phyloP scores from a whole-genome alignment of 768 basidiomycete species.

The Mycena alexandri region DNA sequence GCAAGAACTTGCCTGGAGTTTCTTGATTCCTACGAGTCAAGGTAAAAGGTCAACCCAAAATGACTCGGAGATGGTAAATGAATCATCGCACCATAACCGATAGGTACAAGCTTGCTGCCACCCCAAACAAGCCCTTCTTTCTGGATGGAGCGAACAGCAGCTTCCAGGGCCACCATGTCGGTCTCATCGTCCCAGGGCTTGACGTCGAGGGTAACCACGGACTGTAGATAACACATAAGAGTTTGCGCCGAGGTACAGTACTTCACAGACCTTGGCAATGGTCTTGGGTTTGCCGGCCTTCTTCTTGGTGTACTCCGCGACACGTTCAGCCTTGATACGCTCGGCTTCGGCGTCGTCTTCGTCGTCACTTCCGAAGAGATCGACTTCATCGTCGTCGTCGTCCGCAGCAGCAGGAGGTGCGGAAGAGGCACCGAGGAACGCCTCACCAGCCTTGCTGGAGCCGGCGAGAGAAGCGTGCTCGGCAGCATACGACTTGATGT shows the following conservation, averaged over 20 bases:
- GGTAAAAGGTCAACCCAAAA: constrained; percentile 14
- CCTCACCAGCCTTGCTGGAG: constrained; percentile 84
- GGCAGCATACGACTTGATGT: constrained; percentile 88
- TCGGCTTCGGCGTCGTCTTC: constrained; percentile 90
- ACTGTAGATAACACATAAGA: constrained; percentile 61
- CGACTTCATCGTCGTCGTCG: constrained; percentile 83
- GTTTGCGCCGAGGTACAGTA: constrained; percentile 13
- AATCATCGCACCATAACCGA: constrained; percentile 73
- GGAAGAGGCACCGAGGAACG: constrained; percentile 69
- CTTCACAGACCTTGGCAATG: constrained; percentile 78
- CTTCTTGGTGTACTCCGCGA: constrained; percentile 93
- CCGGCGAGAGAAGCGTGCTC: constrained; percentile 87
- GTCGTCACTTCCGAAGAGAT: constrained; percentile 89
- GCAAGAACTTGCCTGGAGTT: constrained; percentile 70
- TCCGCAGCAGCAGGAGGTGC: constrained; percentile 57
- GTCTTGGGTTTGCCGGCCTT: constrained; percentile 93
- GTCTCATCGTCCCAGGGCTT: constrained; percentile 99
- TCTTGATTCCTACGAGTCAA: constrained; percentile 75
- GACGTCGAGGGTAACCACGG: constrained; percentile 97
- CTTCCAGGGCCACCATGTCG: constrained; percentile 91
- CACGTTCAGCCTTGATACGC: constrained; percentile 89
- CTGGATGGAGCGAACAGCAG: constrained; percentile 86
- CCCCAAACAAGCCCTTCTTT: constrained; percentile 97
- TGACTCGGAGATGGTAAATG: neutral
- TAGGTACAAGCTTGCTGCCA: constrained; percentile 89